These are phyloP conservation scores for Candida odintsovae DNA, from an alignment of 805 yeast genomes.

Conservation along the genomic window DNA sequence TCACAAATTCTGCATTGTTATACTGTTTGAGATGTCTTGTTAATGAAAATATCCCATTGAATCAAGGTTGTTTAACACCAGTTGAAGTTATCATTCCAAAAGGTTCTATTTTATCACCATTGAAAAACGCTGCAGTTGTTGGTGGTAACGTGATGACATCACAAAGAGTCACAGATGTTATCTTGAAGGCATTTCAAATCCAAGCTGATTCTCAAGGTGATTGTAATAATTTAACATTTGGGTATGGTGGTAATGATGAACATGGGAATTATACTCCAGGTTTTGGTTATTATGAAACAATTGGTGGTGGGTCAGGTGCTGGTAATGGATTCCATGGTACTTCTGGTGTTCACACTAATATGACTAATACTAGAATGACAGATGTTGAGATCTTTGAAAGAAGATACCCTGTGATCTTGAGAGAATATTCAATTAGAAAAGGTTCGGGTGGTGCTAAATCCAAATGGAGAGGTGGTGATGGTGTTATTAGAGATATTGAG, in stretches of 20 bases:
- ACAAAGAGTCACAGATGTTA: slow-evolving; percentile 86
- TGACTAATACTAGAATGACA: slow-evolving; percentile 91
- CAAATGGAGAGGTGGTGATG: slow-evolving; percentile 70
- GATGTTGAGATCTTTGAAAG: slow-evolving; percentile 87
- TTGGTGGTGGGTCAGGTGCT: slow-evolving; percentile 96
- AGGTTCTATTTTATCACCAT: slow-evolving; percentile 65
- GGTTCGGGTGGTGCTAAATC: slow-evolving; percentile 79
- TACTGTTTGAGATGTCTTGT: slow-evolving; percentile 84
- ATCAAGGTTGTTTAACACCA: slow-evolving; percentile 88
- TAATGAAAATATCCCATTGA: slow-evolving; percentile 82
- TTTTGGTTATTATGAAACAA: slow-evolving; percentile 90
- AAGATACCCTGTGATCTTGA: slow-evolving; percentile 77
- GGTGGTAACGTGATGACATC: slow-evolving; percentile 95
- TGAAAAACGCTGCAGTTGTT: slow-evolving; percentile 85
- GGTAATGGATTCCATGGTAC: slow-evolving; percentile 82
- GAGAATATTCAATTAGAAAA: slow-evolving; percentile 61
- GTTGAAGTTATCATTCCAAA: slow-evolving; percentile 61
- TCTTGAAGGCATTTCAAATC: slow-evolving; percentile 78
- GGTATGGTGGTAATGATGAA: slow-evolving; percentile 58
- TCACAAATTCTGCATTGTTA: slow-evolving; percentile 81
- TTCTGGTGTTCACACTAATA: slow-evolving; percentile 87
- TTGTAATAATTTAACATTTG: slow-evolving; percentile 91
- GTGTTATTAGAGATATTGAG: slow-evolving; percentile 80
- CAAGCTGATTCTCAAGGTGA: slow-evolving; percentile 97
- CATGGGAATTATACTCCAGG: slow-evolving; percentile 51